Evolutionary conservation across 2,329 filamentous ascomycete genomes (phyloP), one percentile per base, ranked within the genome.

Genomic region (Clonostachys solani): DNA sequence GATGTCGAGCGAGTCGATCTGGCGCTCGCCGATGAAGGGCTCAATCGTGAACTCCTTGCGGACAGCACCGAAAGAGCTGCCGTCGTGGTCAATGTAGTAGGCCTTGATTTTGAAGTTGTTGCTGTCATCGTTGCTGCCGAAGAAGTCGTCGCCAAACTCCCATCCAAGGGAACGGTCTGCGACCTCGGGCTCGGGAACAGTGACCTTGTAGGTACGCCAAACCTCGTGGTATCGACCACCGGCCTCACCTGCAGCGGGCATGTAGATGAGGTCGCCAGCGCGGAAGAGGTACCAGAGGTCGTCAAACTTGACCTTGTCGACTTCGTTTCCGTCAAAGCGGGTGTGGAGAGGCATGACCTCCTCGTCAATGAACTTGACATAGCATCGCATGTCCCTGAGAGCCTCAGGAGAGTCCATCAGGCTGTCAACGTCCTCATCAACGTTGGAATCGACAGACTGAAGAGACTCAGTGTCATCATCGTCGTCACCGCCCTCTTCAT

Each of bases 201-300:
- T 49, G 6, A 60, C 52, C 23, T 60, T 58, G 53, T 69, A 69
- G 44, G 70, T 54, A 2, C 66, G 60, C 67, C 67, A 70, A 16
- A 68, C 51, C 43, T 68, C 62, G 43, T 70, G 67, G 50, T 69
- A 68, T 1, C 65, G 60, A 3, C 65, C 64, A 1, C 62, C 58
- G 0, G 59, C 57, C 34, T 67, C 66, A 3, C 61, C 60, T 0
- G 60, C 57, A 0, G 62, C 54, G 0, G 69, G 68, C 15, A 38
- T 18, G 52, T 67, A 68, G 48, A 73, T 58, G 23, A 71, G 54
- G 6, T 73, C 69, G 3, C 70, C 71, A 0, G 57, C 51, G 1
- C 63, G 62, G 57, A 70, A 74, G 1, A 73, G 58, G 2, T 57
- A 64, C 66, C 68, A 71, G n/a, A 74, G 51, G 50, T 74, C 70